A percentile compares a stretch with the other conserved stretches of the same genome.
phyloP scores from a whole-genome alignment of 495 filamentous ascomycete species.

The Penicillium manginii region DNA sequence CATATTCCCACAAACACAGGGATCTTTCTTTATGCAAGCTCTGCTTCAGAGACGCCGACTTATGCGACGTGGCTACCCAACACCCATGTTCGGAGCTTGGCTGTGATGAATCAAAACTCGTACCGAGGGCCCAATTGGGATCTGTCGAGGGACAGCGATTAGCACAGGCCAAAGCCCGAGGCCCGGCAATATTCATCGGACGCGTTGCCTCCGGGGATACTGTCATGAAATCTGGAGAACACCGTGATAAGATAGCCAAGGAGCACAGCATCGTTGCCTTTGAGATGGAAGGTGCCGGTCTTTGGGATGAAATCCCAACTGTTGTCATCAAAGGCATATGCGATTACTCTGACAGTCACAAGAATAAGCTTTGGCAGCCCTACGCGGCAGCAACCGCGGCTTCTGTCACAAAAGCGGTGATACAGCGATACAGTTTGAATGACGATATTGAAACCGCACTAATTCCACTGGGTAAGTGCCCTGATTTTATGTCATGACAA shows the following conservation, averaged over 20 bases:
- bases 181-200: background rate
- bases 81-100: background rate
- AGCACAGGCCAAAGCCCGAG: background rate
- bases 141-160: no score
- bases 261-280: background rate
- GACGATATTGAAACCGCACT: no score
- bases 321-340: background rate
- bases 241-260: constrained; percentile 1
- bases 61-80: background rate
- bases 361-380: background rate
- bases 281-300: constrained; percentile 4
- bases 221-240: constrained; percentile 4
- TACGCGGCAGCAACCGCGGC: background rate
- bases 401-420: background rate
- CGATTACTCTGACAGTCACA: background rate
- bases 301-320: background rate
- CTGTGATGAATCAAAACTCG: background rate
- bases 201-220: background rate
- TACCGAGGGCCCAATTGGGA: background rate
- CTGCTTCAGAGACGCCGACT: background rate
- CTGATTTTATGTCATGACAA: no score
- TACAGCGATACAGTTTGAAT: no score
- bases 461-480: no score
- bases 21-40: background rate
- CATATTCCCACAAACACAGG: background rate